These are phyloP conservation scores for Stachybotrys elegans DNA, from an alignment of 2,329 filamentous ascomycete species.

Conservation along the genomic window DNA sequence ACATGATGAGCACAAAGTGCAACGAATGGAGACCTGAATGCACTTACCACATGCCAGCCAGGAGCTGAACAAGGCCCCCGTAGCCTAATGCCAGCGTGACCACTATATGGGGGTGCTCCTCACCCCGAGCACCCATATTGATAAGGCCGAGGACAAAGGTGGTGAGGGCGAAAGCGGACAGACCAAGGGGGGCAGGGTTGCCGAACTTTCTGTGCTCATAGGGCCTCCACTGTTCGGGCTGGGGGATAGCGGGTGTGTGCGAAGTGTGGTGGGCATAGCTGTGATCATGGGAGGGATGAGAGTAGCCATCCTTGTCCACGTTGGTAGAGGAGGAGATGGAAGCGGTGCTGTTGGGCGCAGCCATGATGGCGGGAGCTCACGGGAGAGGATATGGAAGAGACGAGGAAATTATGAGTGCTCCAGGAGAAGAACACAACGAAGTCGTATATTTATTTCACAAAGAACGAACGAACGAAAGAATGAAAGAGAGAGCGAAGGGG, in stretches of 20 bases:
- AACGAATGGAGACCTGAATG: background rate
- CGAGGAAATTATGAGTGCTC: too few relatives aligned
- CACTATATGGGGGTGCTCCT: slow-evolving; percentile 60
- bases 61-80: slow-evolving; percentile 67
- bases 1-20: background rate
- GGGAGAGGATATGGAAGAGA: too few relatives aligned
- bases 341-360: too few relatives aligned
- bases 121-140: slow-evolving; percentile 61
- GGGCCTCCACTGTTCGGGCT: slow-evolving; percentile 42
- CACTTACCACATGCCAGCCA: slow-evolving; percentile 81
- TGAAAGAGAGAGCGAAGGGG: too few relatives aligned
- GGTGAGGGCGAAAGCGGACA: slow-evolving; percentile 75
- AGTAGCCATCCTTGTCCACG: background rate
- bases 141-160: slow-evolving; percentile 74
- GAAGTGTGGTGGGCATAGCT: too few relatives aligned
- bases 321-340: too few relatives aligned
- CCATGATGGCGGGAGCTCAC: too few relatives aligned
- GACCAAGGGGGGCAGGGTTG: slow-evolving; percentile 74
- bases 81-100: slow-evolving; percentile 68
- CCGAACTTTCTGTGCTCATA: slow-evolving; percentile 66
- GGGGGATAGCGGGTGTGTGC: too few relatives aligned
- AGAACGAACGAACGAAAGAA: too few relatives aligned
- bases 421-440: too few relatives aligned
- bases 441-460: too few relatives aligned
- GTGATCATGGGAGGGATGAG: background rate